These are phyloP conservation scores for Ascochyta lentis DNA, from an alignment of 2,329 filamentous ascomycete genomes.

Conservation along the genomic window DNA sequence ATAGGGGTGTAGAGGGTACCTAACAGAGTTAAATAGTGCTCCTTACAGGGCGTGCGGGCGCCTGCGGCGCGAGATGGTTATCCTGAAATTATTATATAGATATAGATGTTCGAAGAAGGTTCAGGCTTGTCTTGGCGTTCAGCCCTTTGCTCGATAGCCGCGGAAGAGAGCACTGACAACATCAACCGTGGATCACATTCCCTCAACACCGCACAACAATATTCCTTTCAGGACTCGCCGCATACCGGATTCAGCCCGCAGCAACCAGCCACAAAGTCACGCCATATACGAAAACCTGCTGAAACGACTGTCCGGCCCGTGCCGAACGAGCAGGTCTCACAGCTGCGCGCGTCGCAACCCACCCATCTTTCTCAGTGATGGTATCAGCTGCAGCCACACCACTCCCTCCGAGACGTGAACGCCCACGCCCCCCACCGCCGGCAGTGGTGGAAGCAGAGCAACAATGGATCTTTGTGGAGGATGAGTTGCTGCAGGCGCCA, in stretches of 20 bases:
- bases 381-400: constrained; percentile 35
- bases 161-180: constrained; percentile 17
- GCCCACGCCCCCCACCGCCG: constrained; percentile 47
- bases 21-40: too few species aligned
- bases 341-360: constrained; percentile 1
- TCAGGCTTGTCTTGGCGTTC: constrained; percentile 4
- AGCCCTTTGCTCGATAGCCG: constrained; percentile 9
- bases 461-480: constrained; percentile 90
- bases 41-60: too few species aligned
- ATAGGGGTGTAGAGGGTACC: too few species aligned
- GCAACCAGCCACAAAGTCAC: neutral
- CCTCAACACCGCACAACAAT: constrained; percentile 7
- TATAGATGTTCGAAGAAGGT: neutral
- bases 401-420: constrained; percentile 35
- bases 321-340: neutral
- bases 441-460: constrained; percentile 63
- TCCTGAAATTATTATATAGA: too few species aligned
- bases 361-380: constrained; percentile 26
- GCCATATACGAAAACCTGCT: too few species aligned
- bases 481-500: constrained; percentile 82
- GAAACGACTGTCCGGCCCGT: too few species aligned
- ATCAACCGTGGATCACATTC: neutral
- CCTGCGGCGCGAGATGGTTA: too few species aligned
- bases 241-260: neutral
- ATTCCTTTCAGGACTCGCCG: neutral